Evolutionary conservation across 768 basidiomycete genomes (phyloP), one percentile per base, ranked within the genome.

Genomic region (Collybiopsis confluens): DNA sequence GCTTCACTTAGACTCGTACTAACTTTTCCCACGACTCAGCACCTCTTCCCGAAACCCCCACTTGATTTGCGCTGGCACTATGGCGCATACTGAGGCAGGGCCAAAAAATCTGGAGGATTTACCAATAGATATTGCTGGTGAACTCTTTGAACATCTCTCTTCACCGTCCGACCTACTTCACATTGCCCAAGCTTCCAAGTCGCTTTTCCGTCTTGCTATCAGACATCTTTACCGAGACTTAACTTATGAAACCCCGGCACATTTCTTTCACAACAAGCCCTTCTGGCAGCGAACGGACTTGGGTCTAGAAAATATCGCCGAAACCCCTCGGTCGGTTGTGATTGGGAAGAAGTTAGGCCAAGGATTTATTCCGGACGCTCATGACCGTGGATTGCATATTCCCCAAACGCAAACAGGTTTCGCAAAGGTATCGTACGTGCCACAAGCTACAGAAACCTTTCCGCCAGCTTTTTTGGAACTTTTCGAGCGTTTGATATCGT

Each of bases 121-220:
- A 9, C 50, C 50, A 13, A 20, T n/a, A 24, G 50, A 52, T 26
- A 15, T 52, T 18, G 37, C 38, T 28, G 41, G 37, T 33, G 50
- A 52, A 52, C 40, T 52, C 18, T 52, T 52, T 36, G 16, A 30
- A 16, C 50, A 52, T 20, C 50, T 52, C 16, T 16, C 21, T n/a
- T 52, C 24, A 36, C 15, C 50, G 8, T 30, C 50, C 24, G 50
- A 52, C 41, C 50, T 52, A 18, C 30, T 41, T 23, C 50, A 52
- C n/a, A 20, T 52, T 26, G 27, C 41, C 8, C 50, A 41, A 23
- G 47, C 35, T 10, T 48, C 47, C 33, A 48, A 48, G 16, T 36
- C 47, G 21, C 11, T 48, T 23, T 48, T 21, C 21, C 33, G 10
- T 11, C 4, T 48, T 13, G 47, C 47, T 5, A 48, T 48, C 10